Evolutionary conservation across 495 filamentous ascomycete species (phyloP).

Genomic region (Neurospora sp.): DNA sequence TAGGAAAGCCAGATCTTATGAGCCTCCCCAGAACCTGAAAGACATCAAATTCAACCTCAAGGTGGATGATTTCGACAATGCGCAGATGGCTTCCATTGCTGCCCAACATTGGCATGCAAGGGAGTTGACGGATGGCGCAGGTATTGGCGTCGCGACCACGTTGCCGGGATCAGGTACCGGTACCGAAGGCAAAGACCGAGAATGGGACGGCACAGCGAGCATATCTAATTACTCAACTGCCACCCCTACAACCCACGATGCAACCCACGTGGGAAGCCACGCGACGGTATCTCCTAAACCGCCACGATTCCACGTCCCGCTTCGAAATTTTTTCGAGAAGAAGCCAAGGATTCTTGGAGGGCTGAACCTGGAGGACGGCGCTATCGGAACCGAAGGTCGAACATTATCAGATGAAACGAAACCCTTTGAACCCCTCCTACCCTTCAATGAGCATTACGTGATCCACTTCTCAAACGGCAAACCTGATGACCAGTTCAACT

Average conservation of each 20-base stretch:
- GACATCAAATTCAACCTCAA: not conserved
- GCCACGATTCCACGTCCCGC: not conserved
- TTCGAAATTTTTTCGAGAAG: not conserved
- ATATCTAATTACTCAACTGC: not conserved
- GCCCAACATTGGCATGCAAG: not conserved
- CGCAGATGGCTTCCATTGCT: not conserved
- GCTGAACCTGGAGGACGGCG: not conserved
- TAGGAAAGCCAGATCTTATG: not conserved
- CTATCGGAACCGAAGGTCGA: not conserved
- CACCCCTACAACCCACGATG: not conserved
- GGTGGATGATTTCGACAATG: not conserved
- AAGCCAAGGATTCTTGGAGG: not conserved
- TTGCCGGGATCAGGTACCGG: not conserved
- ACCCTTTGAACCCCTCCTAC: conserved; percentile 24
- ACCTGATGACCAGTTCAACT: conserved; percentile 17
- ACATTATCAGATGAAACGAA: not conserved
- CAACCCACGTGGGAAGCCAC: not conserved
- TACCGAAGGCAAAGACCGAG: not conserved
- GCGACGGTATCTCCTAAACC: not conserved
- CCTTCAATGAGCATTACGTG: conserved; percentile 33
- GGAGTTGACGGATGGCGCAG: not conserved
- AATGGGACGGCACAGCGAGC: not conserved
- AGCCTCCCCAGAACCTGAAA: not conserved
- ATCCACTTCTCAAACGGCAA: conserved; percentile 26
- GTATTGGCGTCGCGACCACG: not conserved